Evolutionary conservation across 495 filamentous ascomycete genomes (phyloP), one percentile per base, ranked within the genome.

Genomic region (Aspergillus ostianus): DNA sequence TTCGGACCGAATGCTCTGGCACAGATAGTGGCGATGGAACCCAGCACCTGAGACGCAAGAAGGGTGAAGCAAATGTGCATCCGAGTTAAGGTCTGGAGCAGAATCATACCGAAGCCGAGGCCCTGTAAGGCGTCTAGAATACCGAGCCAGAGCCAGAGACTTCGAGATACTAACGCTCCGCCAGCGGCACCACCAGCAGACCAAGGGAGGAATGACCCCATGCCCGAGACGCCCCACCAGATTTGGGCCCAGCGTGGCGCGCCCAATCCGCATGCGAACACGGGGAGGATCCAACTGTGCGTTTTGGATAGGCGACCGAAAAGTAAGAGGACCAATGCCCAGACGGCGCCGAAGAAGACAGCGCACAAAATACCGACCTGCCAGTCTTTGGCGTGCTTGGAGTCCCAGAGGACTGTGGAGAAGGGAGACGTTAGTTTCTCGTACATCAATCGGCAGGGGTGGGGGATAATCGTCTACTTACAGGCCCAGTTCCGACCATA

Each of bases 161-260:
- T 73, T 26, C 79, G 74, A 19, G 77, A 79, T n/a, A 75, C 69
- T 3, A 82, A 64, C 3, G 79, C 79, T 2, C 78, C 77, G 4
- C 70, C 67, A 0, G 71, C 68, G 32, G 74, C 74, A 21, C 66
- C 71, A n/a, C 78, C 77, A 21, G 76, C 77, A 15, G 36, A 41
- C 79, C 79, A 82, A 15, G 79, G 79, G 6, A 82, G 70, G 64
- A 74, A 81, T 0, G 76, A 64, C 2, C 76, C 79, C 21, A 75
- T 71, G 1, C 74, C 76, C 15, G 77, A 80, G 23, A 74, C 79
- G 52, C 77, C 79, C 79, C 79, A 82, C 73, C 78, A 79, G 57
- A 82, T 80, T 55, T 82, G 79, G 0, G 76, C 77, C 78, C 79
- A 82, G 19, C 77, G 75, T 9, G 79, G 79, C 4, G 78, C 78